Percentiles rank a stretch among this genome's conserved stretches.
These are phyloP conservation scores for Cytospora piceicola DNA, from an alignment of 2,329 filamentous ascomycete genomes.

Conservation along the genomic window DNA sequence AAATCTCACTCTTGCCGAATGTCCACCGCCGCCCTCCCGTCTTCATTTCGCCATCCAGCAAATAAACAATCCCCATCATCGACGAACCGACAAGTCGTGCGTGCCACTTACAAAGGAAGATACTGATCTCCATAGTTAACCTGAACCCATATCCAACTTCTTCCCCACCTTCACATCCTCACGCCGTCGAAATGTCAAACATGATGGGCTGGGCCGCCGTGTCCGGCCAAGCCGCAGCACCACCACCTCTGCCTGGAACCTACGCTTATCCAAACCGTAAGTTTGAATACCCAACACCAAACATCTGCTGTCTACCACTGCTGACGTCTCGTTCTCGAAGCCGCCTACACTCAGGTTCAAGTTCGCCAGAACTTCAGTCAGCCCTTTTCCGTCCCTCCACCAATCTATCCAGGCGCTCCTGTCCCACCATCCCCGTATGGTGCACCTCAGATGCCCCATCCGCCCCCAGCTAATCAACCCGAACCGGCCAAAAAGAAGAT, in stretches of 20 bases:
- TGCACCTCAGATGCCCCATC: constrained; percentile 33
- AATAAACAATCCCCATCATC: background rate
- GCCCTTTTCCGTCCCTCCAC: constrained; percentile 44
- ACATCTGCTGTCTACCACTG: background rate
- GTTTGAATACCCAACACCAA: constrained; percentile 32
- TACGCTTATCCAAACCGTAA: constrained; percentile 47
- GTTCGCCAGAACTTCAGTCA: constrained; percentile 63
- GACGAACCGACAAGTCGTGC: background rate
- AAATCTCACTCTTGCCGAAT: constrained; percentile 6
- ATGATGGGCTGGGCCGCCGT: constrained; percentile 40
- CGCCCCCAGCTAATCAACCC: constrained; percentile 37
- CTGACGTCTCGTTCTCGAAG: constrained; percentile 43
- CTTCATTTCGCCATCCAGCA: constrained; percentile 10
- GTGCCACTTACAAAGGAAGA: background rate
- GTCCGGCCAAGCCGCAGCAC: constrained; percentile 46
- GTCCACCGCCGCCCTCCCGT: background rate
- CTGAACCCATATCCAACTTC: background rate
- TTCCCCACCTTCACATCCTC: background rate
- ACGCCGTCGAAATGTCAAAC: constrained; percentile 28
- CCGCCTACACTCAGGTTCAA: constrained; percentile 64
- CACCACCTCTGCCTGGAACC: constrained; percentile 34
- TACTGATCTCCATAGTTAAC: constrained; percentile 23
- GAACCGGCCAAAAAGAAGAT: constrained; percentile 60
- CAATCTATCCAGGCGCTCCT: constrained; percentile 30
- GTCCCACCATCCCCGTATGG: constrained; percentile 34